phyloP scores from a whole-genome alignment of 352 stramenopile genomes.

The Phytopythium aichiense region DNA sequence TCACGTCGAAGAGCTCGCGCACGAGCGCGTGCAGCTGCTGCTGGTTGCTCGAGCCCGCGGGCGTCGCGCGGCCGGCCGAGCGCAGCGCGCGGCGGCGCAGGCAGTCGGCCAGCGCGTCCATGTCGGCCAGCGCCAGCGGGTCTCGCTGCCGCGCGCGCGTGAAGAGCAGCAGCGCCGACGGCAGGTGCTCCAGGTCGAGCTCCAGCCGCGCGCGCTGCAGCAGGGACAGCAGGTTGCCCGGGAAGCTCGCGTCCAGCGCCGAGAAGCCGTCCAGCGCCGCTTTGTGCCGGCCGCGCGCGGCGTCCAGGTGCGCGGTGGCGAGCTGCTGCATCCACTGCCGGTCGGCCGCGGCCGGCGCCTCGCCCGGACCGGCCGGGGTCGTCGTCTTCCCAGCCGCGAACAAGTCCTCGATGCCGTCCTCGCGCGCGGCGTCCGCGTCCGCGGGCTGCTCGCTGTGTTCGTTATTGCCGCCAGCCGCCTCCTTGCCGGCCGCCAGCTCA shows the following conservation, averaged over 20 bases:
- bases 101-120: slow-evolving; percentile 67
- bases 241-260: slow-evolving; percentile 40
- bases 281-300: slow-evolving; percentile 35
- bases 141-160: slow-evolving; percentile 58
- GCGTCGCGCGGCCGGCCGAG: slow-evolving; percentile 4
- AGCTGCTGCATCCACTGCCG: slow-evolving; percentile 56
- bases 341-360: slow-evolving; percentile 22
- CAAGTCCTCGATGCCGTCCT: slow-evolving; percentile 45
- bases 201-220: slow-evolving; percentile 52
- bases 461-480: background rate
- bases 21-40: slow-evolving; percentile 65
- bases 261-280: slow-evolving; percentile 23
- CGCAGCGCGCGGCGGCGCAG: slow-evolving; percentile 37
- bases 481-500: slow-evolving; percentile 29
- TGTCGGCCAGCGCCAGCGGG: slow-evolving; percentile 48
- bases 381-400: slow-evolving; percentile 13
- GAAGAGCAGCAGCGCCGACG: slow-evolving; percentile 52
- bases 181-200: slow-evolving; percentile 55
- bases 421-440: background rate
- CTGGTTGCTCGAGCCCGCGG: slow-evolving; percentile 4
- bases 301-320: slow-evolving; percentile 45
- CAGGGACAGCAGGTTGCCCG: slow-evolving; percentile 61
- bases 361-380: background rate
- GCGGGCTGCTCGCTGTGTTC: background rate
- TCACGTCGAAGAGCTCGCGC: slow-evolving; percentile 66